A percentile compares a stretch with the other conserved stretches of the same genome.
Conservation (phyloP, 2,329 filamentous ascomycete species). For the Colletotrichum eremochloae region DNA sequence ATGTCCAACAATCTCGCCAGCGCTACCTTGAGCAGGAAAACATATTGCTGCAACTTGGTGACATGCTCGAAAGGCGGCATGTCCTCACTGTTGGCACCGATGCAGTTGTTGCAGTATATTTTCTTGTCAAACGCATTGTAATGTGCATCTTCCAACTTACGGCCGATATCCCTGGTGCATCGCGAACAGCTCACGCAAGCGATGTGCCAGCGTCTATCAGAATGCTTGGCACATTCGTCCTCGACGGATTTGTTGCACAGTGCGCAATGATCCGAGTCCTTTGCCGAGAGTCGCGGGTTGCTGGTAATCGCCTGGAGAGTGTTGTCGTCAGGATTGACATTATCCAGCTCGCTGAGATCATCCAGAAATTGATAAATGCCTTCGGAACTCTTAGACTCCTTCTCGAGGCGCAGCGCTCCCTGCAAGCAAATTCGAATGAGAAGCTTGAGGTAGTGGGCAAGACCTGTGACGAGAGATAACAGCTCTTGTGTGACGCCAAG, state of each 20-base stretch:
- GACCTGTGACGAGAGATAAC: slow-evolving; percentile 94
- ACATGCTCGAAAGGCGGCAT: slow-evolving; percentile 76
- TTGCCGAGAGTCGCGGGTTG: slow-evolving; percentile 76
- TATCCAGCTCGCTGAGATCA: slow-evolving; percentile 86
- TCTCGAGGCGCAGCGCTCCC: slow-evolving; percentile 90
- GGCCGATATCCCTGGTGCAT: slow-evolving; percentile 74
- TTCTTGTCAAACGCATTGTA: slow-evolving; percentile 77
- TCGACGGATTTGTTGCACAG: slow-evolving; percentile 90
- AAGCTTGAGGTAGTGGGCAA: slow-evolving; percentile 97
- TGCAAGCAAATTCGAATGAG: slow-evolving; percentile 97
- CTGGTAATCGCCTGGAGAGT: slow-evolving; percentile 75
- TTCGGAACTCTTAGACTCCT: slow-evolving; percentile 80
- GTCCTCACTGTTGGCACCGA: slow-evolving; percentile 66
- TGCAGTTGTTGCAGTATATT: slow-evolving; percentile 79
- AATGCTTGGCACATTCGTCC: slow-evolving; percentile 86
- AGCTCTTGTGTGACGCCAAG: slow-evolving; percentile 97
- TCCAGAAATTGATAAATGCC: slow-evolving; percentile 87
- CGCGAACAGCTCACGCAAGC: slow-evolving; percentile 83
- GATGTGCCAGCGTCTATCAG: slow-evolving; percentile 85
- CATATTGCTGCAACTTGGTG: slow-evolving; percentile 91
- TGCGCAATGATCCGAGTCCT: slow-evolving; percentile 87
- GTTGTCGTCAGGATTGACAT: slow-evolving; percentile 78
- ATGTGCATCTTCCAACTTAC: slow-evolving; percentile 76
- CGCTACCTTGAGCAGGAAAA: slow-evolving; percentile 92
- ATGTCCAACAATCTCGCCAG: slow-evolving; percentile 91